phyloP scores from a whole-genome alignment of 306 rosid genomes.

The Lathyrus aphaca region DNA sequence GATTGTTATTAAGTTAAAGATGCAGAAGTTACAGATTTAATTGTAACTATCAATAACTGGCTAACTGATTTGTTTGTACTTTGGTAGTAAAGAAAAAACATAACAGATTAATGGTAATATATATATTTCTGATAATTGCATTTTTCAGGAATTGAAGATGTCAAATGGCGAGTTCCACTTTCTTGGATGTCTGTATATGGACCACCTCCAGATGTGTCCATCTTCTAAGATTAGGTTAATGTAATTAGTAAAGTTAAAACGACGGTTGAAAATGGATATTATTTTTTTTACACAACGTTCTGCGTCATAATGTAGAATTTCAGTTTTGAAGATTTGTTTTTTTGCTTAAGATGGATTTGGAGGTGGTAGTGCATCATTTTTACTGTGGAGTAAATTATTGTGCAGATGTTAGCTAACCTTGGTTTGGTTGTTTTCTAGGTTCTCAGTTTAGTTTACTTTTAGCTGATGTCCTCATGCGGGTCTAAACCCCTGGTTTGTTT shows the following conservation, averaged over 20 bases:
- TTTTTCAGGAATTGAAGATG: conserved; percentile 54
- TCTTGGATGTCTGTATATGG: conserved; percentile 88
- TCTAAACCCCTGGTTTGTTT: too few relatives aligned
- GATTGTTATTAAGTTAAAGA: conserved; percentile 19
- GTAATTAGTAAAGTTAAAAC: conserved; percentile 10
- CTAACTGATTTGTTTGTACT: conserved; percentile 16
- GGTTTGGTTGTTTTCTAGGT: too few relatives aligned
- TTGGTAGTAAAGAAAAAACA: not conserved
- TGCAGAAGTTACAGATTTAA: not conserved
- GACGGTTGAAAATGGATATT: conserved; percentile 15
- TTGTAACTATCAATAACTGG: not conserved
- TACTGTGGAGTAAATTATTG: too few relatives aligned
- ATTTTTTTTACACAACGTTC: too few relatives aligned
- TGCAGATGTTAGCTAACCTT: too few relatives aligned
- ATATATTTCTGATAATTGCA: conserved; percentile 16
- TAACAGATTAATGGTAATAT: not conserved
- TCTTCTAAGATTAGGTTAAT: conserved; percentile 56
- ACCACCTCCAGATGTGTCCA: conserved; percentile 79
- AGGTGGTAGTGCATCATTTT: too few relatives aligned
- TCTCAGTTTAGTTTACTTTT: too few relatives aligned
- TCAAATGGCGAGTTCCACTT: conserved; percentile 68
- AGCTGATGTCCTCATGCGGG: too few relatives aligned
- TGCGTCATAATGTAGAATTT: too few relatives aligned
- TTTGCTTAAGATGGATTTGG: too few relatives aligned
- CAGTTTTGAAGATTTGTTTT: too few relatives aligned